A percentile compares a stretch with the other conserved stretches of the same genome.
phyloP scores from a whole-genome alignment of 108 stramenopile species.

The Craspedostauros australis region DNA sequence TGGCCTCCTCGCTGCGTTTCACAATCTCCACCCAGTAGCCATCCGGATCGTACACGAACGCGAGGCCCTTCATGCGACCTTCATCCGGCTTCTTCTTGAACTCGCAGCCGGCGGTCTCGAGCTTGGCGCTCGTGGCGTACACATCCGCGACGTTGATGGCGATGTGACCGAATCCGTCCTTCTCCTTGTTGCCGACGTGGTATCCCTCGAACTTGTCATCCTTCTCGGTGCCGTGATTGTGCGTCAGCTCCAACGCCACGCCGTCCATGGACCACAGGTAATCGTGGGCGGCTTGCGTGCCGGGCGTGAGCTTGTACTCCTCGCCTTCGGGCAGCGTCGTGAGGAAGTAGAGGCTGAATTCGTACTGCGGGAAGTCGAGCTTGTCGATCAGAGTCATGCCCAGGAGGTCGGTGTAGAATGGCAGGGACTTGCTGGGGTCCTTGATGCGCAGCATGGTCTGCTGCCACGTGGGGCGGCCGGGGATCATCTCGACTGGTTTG shows the following conservation, averaged over 20 bases:
- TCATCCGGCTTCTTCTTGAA: constrained; percentile 97
- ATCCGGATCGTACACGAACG: constrained; percentile 91
- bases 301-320: constrained; percentile 50
- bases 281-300: constrained; percentile 77
- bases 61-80: constrained; percentile 85
- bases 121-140: constrained; percentile 65
- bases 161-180: constrained; percentile 56
- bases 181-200: constrained; percentile 87
- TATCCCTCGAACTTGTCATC: constrained; percentile 44
- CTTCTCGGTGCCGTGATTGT: constrained; percentile 86
- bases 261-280: constrained; percentile 82
- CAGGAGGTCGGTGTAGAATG: constrained; percentile 62
- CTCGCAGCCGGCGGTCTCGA: constrained; percentile 72
- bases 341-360: constrained; percentile 74
- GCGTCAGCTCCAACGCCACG: constrained; percentile 83
- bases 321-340: constrained; percentile 57
- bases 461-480: constrained; percentile 86
- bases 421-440: constrained; percentile 61
- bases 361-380: constrained; percentile 72
- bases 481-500: constrained; percentile 29
- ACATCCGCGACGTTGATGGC: constrained; percentile 75
- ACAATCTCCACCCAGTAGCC: constrained; percentile 86
- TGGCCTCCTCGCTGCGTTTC: constrained; percentile 30
- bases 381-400: constrained; percentile 82
- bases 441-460: constrained; percentile 84